Conservation (phyloP, 169 alveolate species). For the Cyclospora cayetanensis region DNA sequence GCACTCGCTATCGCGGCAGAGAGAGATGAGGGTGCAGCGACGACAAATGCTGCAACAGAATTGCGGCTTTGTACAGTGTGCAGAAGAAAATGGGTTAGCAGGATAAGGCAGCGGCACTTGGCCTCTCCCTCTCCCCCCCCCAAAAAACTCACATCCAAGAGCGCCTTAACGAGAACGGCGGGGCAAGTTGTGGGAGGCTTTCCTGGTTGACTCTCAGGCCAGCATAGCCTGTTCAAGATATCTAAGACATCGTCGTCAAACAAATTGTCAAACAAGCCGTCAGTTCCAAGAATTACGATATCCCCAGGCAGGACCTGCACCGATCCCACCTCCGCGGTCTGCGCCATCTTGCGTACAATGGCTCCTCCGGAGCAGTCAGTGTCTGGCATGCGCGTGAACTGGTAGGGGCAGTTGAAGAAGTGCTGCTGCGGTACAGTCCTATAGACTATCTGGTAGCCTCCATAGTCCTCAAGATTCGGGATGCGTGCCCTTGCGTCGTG, state of each 20-base stretch:
- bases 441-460: conserved; percentile 76
- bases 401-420: conserved; percentile 84
- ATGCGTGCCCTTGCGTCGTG: conserved; percentile 19
- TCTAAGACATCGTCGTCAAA: conserved; percentile 83
- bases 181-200: conserved; percentile 59
- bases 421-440: conserved; percentile 82
- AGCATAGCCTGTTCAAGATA: conserved; percentile 74
- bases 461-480: conserved; percentile 45
- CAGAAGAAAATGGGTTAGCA: too few species aligned
- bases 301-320: conserved; percentile 80
- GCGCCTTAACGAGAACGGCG: conserved; percentile 60
- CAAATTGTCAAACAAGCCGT: conserved; percentile 86
- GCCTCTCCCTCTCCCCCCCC: too few species aligned
- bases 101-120: too few species aligned
- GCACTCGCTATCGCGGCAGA: conserved; percentile 59
- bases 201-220: conserved; percentile 19
- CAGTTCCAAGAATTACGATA: conserved; percentile 83
- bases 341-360: conserved; percentile 73
- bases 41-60: neutral
- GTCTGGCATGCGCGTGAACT: conserved; percentile 84
- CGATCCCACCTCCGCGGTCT: conserved; percentile 77
- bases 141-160: conserved; percentile 62
- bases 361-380: conserved; percentile 75
- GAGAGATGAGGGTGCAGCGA: conserved; percentile 45
- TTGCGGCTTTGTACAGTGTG: too few species aligned